Percentiles rank a stretch among this genome's conserved stretches.
Conservation (phyloP, 306 rosid genomes). For the Oemleria cerasiformis region DNA sequence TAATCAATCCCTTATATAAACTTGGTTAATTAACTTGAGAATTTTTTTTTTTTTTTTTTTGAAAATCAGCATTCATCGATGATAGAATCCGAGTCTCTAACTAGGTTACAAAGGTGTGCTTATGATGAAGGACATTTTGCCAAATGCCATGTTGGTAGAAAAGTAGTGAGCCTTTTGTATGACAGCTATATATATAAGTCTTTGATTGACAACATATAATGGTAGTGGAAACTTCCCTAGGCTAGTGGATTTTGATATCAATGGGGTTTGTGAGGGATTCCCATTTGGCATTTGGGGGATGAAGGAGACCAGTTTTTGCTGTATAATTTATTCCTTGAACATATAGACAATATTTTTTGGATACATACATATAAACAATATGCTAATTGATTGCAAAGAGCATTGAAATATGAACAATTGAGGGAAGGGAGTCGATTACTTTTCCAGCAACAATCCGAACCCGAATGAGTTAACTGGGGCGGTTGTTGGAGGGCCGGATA, state of each 20-base stretch:
- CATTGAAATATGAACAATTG: constrained; percentile 40
- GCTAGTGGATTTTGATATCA: constrained; percentile 15
- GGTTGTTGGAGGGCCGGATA: constrained; percentile 54
- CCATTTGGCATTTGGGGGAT: constrained; percentile 22
- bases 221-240: constrained; percentile 48
- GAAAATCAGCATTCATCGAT: no score
- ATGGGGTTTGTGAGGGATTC: constrained; percentile 21
- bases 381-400: constrained; percentile 27
- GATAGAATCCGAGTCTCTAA: no score
- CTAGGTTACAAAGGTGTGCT: no score
- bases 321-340: constrained; percentile 10
- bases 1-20: no score
- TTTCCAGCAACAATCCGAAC: constrained; percentile 34
- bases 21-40: no score
- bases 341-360: no score
- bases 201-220: constrained; percentile 34
- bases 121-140: background rate
- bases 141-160: constrained; percentile 23
- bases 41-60: no score
- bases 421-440: constrained; percentile 42
- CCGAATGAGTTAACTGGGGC: constrained; percentile 53
- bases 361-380: constrained; percentile 17
- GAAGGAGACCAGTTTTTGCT: constrained; percentile 16
- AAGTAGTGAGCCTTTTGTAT: constrained; percentile 22
- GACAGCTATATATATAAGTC: constrained; percentile 30